phyloP scores from a whole-genome alignment of 345 rosid species.

The Draba incana region DNA sequence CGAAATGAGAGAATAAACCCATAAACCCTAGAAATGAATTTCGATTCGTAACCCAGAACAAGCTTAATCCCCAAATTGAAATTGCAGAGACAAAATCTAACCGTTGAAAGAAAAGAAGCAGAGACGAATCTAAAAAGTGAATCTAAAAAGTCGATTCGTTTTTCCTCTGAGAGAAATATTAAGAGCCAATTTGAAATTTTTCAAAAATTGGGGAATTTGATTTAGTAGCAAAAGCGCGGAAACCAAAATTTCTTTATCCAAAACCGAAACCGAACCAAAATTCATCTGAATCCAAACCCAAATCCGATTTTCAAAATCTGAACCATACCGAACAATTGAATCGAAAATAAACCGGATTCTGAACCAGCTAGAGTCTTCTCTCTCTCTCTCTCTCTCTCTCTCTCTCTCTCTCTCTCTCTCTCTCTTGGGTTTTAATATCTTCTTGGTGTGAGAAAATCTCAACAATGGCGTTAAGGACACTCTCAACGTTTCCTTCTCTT shows the following conservation, averaged over 20 bases:
- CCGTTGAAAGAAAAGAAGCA: constrained; percentile 5
- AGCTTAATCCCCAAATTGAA: background rate
- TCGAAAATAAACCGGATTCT: background rate
- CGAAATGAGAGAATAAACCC: background rate
- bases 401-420: background rate
- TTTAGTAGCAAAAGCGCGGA: constrained; percentile 24
- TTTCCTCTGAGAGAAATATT: background rate
- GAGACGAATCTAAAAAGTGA: background rate
- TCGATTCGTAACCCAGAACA: background rate
- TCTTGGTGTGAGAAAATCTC: constrained; percentile 19
- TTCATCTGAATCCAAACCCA: no score
- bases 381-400: background rate
- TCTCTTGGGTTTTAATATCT: no score
- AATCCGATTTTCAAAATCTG: no score
- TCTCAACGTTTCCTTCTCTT: constrained; percentile 56
- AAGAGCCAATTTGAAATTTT: background rate
- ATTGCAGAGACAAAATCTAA: background rate
- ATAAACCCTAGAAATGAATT: constrained; percentile 15
- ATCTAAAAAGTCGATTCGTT: background rate
- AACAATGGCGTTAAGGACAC: constrained; percentile 61
- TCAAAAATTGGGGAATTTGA: background rate
- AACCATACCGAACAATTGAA: no score
- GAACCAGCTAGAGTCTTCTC: background rate
- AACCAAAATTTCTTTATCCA: background rate
- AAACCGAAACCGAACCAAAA: no score